Evolutionary conservation across 257 asterid species (phyloP), one percentile per base, ranked within the genome.

Genomic region (Lantana camara): DNA sequence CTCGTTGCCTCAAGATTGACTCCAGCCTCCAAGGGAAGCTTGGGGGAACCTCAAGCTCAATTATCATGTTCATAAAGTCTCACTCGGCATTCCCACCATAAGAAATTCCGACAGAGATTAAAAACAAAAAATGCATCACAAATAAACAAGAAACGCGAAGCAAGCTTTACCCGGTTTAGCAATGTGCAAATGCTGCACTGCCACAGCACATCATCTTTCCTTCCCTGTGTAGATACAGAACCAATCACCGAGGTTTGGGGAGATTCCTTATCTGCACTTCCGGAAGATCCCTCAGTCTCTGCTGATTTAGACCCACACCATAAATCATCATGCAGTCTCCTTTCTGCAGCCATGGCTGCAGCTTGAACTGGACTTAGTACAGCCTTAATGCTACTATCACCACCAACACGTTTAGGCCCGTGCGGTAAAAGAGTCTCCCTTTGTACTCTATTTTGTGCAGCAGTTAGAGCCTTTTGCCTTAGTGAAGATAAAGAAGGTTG

Each of bases 281-380:
- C 78, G 29, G 88, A 71, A 61, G 90, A 47, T 57, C 76, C 90
- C 37, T 52, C 84, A 38, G 37, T 57, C 62, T 70, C 82, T 41
- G 60, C 16, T 66, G 83, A 74, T 74, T 83, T 74, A 52, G 96
- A 90, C 30, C 89, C 95, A 64, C 96, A 87, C 95, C 97, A 87
- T 59, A 79, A 45, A 60, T 90, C 97, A 59, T 90, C 97, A 9
- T 73, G 90, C 32, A 85, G 79, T 48, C 97, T 85, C 79, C 90
- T 85, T 75, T 87, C 95, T 7, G 97, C 95, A 65, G 95, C 97
- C 97, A 90, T 87, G n/a, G 96, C 97, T 27, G 97, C 96, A 63
- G 93, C 96, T 75, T 87, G 96, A 70, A 80, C 69, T 41, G 96
- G 93, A 68, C 83, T 87, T 44, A 87, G 78, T 46, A 70, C 82